phyloP scores from a whole-genome alignment of 768 basidiomycete species.

The Tylopilus sp. region DNA sequence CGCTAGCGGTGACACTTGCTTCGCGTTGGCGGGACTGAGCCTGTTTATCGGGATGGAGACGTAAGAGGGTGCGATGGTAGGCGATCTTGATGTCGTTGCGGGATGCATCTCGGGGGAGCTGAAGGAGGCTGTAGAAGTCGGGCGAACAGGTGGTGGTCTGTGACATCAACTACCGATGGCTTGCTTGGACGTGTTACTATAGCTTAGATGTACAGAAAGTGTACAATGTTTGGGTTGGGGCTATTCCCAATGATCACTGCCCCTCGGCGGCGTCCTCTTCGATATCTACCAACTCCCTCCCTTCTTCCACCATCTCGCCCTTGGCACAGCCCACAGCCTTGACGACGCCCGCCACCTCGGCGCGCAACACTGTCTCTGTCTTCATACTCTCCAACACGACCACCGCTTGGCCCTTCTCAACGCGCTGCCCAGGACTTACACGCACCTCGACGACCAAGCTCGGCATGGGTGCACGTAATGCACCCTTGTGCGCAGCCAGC shows the following conservation, averaged over 20 bases:
- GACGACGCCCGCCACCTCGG: constrained; percentile 65
- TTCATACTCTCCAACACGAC: constrained; percentile 96
- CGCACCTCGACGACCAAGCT: constrained; percentile 87
- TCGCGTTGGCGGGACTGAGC: constrained; percentile 15
- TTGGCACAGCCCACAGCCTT: constrained; percentile 70
- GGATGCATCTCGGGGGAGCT: constrained; percentile 47
- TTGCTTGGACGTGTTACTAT: too few relatives aligned
- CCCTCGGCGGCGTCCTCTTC: constrained; percentile 37
- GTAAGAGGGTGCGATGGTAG: constrained; percentile 65
- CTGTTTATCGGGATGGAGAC: constrained; percentile 62
- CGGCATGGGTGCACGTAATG: constrained; percentile 86
- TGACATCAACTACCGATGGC: neutral
- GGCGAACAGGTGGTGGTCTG: neutral
- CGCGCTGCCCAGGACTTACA: constrained; percentile 71
- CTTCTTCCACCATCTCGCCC: constrained; percentile 92
- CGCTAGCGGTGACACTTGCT: constrained; percentile 22
- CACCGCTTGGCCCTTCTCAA: constrained; percentile 77
- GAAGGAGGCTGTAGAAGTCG: constrained; percentile 63
- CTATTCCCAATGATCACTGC: too few relatives aligned
- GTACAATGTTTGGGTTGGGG: too few relatives aligned
- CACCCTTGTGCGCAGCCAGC: constrained; percentile 53
- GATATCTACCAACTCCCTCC: constrained; percentile 71
- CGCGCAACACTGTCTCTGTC: constrained; percentile 86
- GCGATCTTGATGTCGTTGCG: constrained; percentile 59
- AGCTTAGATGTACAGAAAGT: too few relatives aligned